These are phyloP conservation scores for Darksidea phi DNA, from an alignment of 495 filamentous ascomycete genomes.

Conservation along the genomic window DNA sequence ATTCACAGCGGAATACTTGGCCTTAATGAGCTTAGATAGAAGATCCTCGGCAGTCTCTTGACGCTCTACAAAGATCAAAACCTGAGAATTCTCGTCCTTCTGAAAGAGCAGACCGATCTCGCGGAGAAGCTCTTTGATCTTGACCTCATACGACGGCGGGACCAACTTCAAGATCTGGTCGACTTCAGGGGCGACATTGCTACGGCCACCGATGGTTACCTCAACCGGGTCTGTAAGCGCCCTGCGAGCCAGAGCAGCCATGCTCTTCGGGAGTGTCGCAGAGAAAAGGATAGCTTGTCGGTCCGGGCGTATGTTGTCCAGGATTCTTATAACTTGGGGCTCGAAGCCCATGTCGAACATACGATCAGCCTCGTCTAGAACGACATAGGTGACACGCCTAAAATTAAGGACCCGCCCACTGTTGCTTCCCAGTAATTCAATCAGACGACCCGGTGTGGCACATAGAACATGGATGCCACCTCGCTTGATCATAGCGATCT, in stretches of 20 bases:
- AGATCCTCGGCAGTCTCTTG: slow-evolving; percentile 92
- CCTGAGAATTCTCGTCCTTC: slow-evolving; percentile 82
- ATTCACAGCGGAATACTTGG: slow-evolving; percentile 83
- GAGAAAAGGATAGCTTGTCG: slow-evolving; percentile 94
- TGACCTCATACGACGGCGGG: slow-evolving; percentile 63
- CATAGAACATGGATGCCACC: slow-evolving; percentile 88
- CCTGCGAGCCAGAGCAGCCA: slow-evolving; percentile 89
- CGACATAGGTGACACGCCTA: slow-evolving; percentile 82
- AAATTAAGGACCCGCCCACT: slow-evolving; percentile 89
- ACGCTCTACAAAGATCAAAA: slow-evolving; percentile 89
- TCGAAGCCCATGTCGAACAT: slow-evolving; percentile 99
- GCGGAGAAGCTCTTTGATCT: slow-evolving; percentile 81
- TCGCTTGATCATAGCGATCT: slow-evolving; percentile 93
- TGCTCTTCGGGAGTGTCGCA: slow-evolving; percentile 90
- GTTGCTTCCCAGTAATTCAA: slow-evolving; percentile 91
- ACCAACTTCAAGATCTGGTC: slow-evolving; percentile 90
- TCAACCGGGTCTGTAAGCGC: slow-evolving; percentile 82
- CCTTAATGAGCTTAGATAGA: slow-evolving; percentile 75
- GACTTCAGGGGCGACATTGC: slow-evolving; percentile 91
- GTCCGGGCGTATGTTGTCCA: slow-evolving; percentile 84
- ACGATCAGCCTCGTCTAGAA: slow-evolving; percentile 94
- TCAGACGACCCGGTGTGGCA: slow-evolving; percentile 94
- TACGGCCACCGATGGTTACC: slow-evolving; percentile 86
- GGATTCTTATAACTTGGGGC: slow-evolving; percentile 95
- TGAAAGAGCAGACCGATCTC: slow-evolving; percentile 84